Evolutionary conservation across 1,284 basidiomycete genomes (phyloP).

Genomic region (Microbotryomycetes sp.): DNA sequence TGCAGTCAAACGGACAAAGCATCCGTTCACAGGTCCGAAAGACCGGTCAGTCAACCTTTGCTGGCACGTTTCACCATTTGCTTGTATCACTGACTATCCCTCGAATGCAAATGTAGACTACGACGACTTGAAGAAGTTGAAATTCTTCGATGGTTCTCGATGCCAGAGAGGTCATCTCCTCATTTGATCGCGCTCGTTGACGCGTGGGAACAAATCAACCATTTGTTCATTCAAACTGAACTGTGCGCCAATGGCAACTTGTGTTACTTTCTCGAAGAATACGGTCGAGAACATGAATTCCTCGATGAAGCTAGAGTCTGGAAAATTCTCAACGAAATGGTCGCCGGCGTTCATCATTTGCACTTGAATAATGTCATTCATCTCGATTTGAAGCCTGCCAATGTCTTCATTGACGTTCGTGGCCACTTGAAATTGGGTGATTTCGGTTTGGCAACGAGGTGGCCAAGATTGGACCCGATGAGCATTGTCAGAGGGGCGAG

Average conservation of each 20-base stretch:
- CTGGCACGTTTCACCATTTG: not conserved
- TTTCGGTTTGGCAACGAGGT: constrained; percentile 77
- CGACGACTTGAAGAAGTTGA: constrained; percentile 94
- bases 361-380: constrained; percentile 86
- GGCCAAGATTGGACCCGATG: constrained; percentile 33
- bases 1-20: constrained; percentile 91
- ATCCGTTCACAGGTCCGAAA: constrained; percentile 76
- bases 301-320: constrained; percentile 91
- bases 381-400: constrained; percentile 95
- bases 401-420: constrained; percentile 83
- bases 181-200: constrained; percentile 88
- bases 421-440: constrained; percentile 96
- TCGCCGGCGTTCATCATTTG: constrained; percentile 71
- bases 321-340: constrained; percentile 91
- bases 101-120: constrained; percentile 49
- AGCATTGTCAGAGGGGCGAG: constrained; percentile 34
- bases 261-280: constrained; percentile 86
- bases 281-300: constrained; percentile 71
- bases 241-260: constrained; percentile 90
- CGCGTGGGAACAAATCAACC: constrained; percentile 93
- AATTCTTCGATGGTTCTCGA: constrained; percentile 72
- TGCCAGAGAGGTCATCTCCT: constrained; percentile 47
- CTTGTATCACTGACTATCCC: constrained; percentile 6
- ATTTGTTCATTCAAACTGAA: constrained; percentile 89
- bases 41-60: constrained; percentile 61